phyloP scores from a whole-genome alignment of 768 basidiomycete species.

The Amanita exitialis region DNA sequence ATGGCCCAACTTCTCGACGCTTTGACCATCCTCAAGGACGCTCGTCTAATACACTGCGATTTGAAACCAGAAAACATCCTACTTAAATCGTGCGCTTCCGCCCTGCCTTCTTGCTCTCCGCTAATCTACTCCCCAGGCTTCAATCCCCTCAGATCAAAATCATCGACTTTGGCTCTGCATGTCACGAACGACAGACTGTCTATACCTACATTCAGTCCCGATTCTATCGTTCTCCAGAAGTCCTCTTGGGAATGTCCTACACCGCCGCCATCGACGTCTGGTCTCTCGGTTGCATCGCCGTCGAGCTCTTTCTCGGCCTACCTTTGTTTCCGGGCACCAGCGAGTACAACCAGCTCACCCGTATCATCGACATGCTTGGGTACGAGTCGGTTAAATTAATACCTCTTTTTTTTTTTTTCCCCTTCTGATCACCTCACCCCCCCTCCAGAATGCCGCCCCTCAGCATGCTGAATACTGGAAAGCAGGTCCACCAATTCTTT shows the following conservation, averaged over 20 bases:
- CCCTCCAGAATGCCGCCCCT: constrained; percentile 70
- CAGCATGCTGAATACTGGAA: constrained; percentile 93
- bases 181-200: constrained; percentile 98
- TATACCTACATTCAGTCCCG: constrained; percentile 99
- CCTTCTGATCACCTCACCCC: constrained; percentile 5
- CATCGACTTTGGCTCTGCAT: constrained; percentile 98
- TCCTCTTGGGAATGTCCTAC: constrained; percentile 89
- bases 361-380: constrained; percentile 99
- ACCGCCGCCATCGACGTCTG: constrained; percentile 98
- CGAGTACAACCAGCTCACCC: constrained; percentile 96
- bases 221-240: constrained; percentile 98
- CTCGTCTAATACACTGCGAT: constrained; percentile 95
- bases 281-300: constrained; percentile 97
- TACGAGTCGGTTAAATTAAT: constrained; percentile 27
- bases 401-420: no score
- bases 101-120: neutral
- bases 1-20: constrained; percentile 93
- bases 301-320: constrained; percentile 92
- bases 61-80: constrained; percentile 98
- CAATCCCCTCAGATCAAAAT: constrained; percentile 98
- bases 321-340: constrained; percentile 98
- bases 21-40: constrained; percentile 87
- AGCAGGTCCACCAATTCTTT: constrained; percentile 93
- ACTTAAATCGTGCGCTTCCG: constrained; percentile 68
- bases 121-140: constrained; percentile 38